Evolutionary conservation across 306 rosid species (phyloP).

Genomic region (Senna siamea): DNA sequence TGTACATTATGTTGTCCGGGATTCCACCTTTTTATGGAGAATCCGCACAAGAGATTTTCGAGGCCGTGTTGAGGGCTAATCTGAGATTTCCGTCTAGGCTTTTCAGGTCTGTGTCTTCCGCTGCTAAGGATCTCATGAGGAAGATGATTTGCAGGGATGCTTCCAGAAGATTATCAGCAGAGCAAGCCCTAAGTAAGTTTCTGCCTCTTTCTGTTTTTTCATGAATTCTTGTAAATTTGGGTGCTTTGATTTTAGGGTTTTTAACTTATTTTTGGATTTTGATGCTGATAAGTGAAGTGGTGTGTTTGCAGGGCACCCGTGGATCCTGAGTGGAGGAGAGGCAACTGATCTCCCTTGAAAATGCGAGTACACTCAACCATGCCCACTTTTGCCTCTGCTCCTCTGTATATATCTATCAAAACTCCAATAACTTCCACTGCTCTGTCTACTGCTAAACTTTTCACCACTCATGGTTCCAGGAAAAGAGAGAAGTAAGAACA

Average conservation of each 20-base stretch:
- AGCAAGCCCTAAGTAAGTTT: conserved; percentile 73
- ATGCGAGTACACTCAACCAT: conserved; percentile 18
- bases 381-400: conserved; percentile 27
- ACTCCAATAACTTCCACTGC: conserved; percentile 4
- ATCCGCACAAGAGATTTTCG: conserved; percentile 58
- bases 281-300: conserved; percentile 14
- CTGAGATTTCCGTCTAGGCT: conserved; percentile 70
- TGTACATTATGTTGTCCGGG: conserved; percentile 75
- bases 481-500: too few species aligned
- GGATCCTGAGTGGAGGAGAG: conserved; percentile 75
- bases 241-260: background rate
- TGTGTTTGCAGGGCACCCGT: conserved; percentile 68
- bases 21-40: conserved; percentile 82
- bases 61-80: conserved; percentile 69
- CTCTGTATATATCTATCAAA: conserved; percentile 16
- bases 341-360: conserved; percentile 15
- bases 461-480: too few species aligned
- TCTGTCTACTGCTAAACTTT: too few species aligned
- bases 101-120: conserved; percentile 63
- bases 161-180: conserved; percentile 62
- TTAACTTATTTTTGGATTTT: background rate
- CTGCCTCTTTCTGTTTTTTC: background rate
- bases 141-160: conserved; percentile 77
- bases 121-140: conserved; percentile 76
- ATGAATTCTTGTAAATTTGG: background rate